Base-by-base conservation (phyloP, 345 rosid species). In the Populus nigra region DNA sequence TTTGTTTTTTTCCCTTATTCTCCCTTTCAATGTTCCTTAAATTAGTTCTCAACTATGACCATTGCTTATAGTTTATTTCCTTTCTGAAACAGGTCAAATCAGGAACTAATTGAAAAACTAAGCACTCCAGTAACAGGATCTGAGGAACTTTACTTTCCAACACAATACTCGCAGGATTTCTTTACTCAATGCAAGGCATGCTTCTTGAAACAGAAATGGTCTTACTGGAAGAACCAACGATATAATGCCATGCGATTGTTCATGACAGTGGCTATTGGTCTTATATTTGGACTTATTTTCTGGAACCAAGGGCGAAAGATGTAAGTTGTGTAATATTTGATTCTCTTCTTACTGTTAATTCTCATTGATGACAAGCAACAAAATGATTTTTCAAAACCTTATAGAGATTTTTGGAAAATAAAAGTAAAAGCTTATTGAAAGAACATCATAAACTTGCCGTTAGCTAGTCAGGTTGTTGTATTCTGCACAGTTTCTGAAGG, bases 201-300 rank as follows among this genome's bases (percentile, higher is more conserved):
- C 76, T 75, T 80, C 78, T 29, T 70, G 61, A 80, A 80, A 75
- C 83, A 75, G 23, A 69, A 75, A 17, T 66, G 72, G 66, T 80
- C 83, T 22, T 80, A 63, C 7, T 80, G 83, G 83, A 71, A 70
- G 45, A 80, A 75, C 20, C 76, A 79, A 12, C 29, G 36, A 41
- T 80, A 70, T 23, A 80, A 75, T 16, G 76, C 72, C 1, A 75
- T 71, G 41, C 45, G 79, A 22, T 45, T 80, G n/a, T 62, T 38
- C 65, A 70, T 80, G 66, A 75, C 83, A 35, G 8, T 70, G 5
- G 67, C 45, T 41, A 45, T 80, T 8, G 83, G 79, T 50, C 5
- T 80, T 29, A 65, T 80, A 25, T 80, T 80, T 45, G 79, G 83
- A 23, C 71, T 71, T 23, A 80, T 80, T 39, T 80, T 75, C 68